A percentile compares a stretch with the other conserved stretches of the same genome.
These are phyloP conservation scores for Puccinia coronata DNA, from an alignment of 1,284 basidiomycete genomes.

Conservation along the genomic window DNA sequence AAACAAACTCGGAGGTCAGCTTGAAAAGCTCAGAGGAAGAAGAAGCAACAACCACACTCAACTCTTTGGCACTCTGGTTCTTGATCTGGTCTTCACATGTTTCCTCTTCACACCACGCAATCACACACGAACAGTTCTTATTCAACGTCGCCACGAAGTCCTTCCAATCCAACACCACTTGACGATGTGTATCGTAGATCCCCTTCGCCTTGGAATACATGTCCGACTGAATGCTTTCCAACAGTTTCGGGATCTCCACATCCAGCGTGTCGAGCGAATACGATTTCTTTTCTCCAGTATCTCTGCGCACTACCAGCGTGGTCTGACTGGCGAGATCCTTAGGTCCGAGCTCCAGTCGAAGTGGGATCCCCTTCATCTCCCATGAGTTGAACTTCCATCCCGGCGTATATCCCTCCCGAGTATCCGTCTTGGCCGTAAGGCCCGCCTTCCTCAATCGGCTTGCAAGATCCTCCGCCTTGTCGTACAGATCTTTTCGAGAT, in stretches of 20 bases:
- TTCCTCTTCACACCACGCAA: conserved; percentile 96
- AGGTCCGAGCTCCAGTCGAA: conserved; percentile 95
- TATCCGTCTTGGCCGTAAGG: conserved; percentile 83
- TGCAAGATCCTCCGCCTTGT: conserved; percentile 71
- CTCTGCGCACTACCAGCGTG: conserved; percentile 82
- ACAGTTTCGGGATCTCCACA: conserved; percentile 67
- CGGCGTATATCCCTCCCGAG: conserved; percentile 92
- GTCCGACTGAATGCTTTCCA: conserved; percentile 83
- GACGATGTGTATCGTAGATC: conserved; percentile 73
- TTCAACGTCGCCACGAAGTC: conserved; percentile 88
- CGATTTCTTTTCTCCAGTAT: conserved; percentile 69
- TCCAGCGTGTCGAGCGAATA: conserved; percentile 70
- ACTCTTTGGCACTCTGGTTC: conserved; percentile 82
- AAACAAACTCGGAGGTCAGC: background rate
- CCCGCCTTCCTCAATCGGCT: conserved; percentile 71
- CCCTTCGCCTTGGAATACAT: conserved; percentile 82
- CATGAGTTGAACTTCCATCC: conserved; percentile 99
- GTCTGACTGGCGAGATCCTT: conserved; percentile 83
- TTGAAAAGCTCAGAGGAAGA: conserved; percentile 48
- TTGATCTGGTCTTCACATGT: conserved; percentile 98
- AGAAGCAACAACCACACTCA: no score
- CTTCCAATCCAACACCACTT: conserved; percentile 80
- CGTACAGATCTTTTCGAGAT: conserved; percentile 71
- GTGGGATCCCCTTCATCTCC: conserved; percentile 98
- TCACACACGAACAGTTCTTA: conserved; percentile 79